Conservation (phyloP, 495 filamentous ascomycete species). For the Physcia stellaris region DNA sequence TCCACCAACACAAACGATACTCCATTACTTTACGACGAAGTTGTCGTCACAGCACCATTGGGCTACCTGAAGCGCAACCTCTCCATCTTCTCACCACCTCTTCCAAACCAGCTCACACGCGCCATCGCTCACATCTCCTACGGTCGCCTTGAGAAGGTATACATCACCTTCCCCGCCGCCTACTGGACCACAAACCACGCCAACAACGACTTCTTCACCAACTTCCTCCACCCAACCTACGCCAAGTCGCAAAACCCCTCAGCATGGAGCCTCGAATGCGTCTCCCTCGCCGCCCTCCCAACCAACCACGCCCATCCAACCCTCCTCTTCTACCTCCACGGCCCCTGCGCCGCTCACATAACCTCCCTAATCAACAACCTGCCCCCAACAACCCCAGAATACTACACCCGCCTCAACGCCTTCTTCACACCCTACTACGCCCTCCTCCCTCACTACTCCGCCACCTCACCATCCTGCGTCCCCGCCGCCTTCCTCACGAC, state of each 20-base stretch:
- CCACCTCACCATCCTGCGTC: slow-evolving; percentile 37
- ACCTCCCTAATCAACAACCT: slow-evolving; percentile 26
- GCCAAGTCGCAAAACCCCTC: slow-evolving; percentile 45
- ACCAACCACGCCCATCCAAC: slow-evolving; percentile 56
- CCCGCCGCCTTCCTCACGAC: slow-evolving; percentile 55
- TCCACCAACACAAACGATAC: slow-evolving; percentile 40
- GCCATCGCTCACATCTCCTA: slow-evolving; percentile 74
- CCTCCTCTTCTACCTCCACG: slow-evolving; percentile 85
- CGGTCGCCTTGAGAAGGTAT: slow-evolving; percentile 83
- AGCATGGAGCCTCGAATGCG: slow-evolving; percentile 59
- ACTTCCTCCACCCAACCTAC: slow-evolving; percentile 54
- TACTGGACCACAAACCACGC: slow-evolving; percentile 36
- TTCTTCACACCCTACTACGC: slow-evolving; percentile 69
- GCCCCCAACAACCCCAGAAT: slow-evolving; percentile 20
- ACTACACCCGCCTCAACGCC: slow-evolving; percentile 31
- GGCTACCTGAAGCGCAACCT: slow-evolving; percentile 79
- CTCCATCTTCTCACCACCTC: slow-evolving; percentile 51
- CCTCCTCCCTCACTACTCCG: slow-evolving; percentile 51
- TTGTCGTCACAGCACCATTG: slow-evolving; percentile 73
- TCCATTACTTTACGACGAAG: slow-evolving; percentile 58
- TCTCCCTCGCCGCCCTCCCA: slow-evolving; percentile 63
- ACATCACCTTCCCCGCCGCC: slow-evolving; percentile 69
- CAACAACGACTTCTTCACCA: slow-evolving; percentile 35
- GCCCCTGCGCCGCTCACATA: slow-evolving; percentile 39
- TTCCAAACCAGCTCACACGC: slow-evolving; percentile 49